These are phyloP conservation scores for Sphaerulina musiva DNA, from an alignment of 2,329 filamentous ascomycete genomes.

Conservation along the genomic window DNA sequence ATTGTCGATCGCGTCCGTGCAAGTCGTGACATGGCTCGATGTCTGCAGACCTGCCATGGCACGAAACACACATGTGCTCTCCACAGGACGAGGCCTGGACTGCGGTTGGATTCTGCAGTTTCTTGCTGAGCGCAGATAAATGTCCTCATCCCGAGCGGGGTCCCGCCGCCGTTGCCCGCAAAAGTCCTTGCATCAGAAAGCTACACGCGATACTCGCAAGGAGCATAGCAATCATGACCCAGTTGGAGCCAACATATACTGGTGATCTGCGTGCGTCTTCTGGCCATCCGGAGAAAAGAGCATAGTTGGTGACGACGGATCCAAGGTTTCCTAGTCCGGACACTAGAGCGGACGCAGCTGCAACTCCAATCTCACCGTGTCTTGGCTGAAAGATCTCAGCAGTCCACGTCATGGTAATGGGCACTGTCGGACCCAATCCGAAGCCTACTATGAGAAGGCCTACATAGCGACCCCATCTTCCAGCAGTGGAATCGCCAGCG, in stretches of 20 bases:
- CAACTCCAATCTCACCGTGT: slow-evolving; percentile 85
- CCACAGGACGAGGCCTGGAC: too few species aligned
- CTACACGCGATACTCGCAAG: slow-evolving; percentile 69
- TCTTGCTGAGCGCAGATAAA: not conserved
- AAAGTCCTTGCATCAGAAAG: slow-evolving; percentile 59
- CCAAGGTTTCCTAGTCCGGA: slow-evolving; percentile 82
- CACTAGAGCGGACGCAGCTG: slow-evolving; percentile 76
- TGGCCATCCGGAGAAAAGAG: slow-evolving; percentile 80
- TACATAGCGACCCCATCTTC: slow-evolving; percentile 75
- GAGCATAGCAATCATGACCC: slow-evolving; percentile 82
- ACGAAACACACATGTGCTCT: too few species aligned
- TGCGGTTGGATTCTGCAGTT: not conserved
- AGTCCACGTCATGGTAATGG: slow-evolving; percentile 91
- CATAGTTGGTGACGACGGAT: slow-evolving; percentile 81
- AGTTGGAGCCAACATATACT: slow-evolving; percentile 54
- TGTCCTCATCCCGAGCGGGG: not conserved
- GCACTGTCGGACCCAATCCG: slow-evolving; percentile 81
- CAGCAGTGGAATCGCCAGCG: slow-evolving; percentile 51
- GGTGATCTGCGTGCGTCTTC: slow-evolving; percentile 55
- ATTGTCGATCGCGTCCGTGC: too few species aligned
- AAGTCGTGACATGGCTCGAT: too few species aligned
- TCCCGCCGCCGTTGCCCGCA: slow-evolving; percentile 38
- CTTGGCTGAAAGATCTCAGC: slow-evolving; percentile 83
- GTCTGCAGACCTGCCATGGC: too few species aligned
- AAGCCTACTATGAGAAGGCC: slow-evolving; percentile 87